Conservation (phyloP, 2,329 filamentous ascomycete genomes). For the Neofusicoccum umdonicola region DNA sequence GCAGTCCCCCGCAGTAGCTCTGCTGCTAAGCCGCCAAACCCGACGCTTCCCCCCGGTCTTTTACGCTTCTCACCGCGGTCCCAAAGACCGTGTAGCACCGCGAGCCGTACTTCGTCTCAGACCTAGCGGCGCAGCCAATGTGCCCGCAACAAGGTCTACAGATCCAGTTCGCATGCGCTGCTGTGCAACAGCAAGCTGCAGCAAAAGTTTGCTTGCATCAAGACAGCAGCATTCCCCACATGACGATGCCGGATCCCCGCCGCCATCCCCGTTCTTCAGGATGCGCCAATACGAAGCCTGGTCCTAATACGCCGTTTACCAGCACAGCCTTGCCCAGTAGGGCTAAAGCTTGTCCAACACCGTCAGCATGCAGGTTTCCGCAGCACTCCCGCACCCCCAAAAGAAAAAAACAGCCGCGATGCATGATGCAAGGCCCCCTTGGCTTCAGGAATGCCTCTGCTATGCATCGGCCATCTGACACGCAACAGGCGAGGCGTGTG, state of each 20-base stretch:
- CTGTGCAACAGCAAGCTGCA: neutral
- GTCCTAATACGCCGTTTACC: neutral
- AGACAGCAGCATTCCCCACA: neutral
- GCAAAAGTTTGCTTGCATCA: neutral
- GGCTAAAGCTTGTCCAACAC: neutral
- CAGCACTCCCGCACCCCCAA: neutral
- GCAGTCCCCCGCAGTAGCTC: neutral
- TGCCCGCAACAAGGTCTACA: neutral
- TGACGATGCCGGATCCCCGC: constrained; percentile 5
- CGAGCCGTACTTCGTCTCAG: too few species aligned
- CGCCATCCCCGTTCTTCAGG: constrained; percentile 1
- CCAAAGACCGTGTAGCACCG: neutral
- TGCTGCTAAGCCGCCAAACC: neutral
- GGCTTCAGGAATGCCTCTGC: neutral
- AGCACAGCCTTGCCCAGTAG: neutral
- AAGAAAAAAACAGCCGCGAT: constrained; percentile 1
- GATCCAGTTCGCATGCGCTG: neutral
- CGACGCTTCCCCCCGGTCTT: neutral
- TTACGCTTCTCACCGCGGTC: neutral
- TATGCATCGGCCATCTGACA: neutral
- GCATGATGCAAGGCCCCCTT: neutral
- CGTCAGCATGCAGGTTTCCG: constrained; percentile 1
- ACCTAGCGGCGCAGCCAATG: neutral
- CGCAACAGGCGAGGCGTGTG: neutral
- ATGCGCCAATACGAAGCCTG: neutral